These are phyloP conservation scores for Wickerhamiella nectarea DNA, from an alignment of 805 yeast genomes.

Conservation along the genomic window DNA sequence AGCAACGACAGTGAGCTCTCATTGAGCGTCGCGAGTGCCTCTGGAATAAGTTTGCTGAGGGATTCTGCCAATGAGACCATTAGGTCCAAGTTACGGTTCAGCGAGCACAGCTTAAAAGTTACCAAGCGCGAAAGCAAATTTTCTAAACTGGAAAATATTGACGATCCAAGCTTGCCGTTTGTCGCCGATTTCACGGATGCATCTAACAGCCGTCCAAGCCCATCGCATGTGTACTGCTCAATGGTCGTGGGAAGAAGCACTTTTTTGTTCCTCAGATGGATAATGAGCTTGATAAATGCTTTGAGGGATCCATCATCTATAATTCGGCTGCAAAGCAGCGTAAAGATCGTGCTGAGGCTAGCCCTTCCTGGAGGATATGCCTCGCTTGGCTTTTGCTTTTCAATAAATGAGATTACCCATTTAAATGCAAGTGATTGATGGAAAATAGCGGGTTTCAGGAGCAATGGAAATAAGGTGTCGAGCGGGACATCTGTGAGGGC, in stretches of 20 bases:
- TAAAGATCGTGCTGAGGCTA: background rate
- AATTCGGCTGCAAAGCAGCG: background rate
- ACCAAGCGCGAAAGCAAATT: background rate
- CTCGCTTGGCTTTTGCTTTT: background rate
- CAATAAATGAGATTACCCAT: background rate
- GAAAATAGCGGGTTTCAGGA: background rate
- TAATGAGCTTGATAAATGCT: background rate
- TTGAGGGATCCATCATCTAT: background rate
- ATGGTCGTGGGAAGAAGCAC: background rate
- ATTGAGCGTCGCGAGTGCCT: background rate
- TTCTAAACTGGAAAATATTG: background rate
- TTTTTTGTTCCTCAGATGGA: background rate
- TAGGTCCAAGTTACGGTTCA: background rate
- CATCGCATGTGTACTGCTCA: background rate
- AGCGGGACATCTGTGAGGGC: background rate
- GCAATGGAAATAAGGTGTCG: background rate
- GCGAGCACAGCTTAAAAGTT: background rate
- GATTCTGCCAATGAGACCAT: background rate
- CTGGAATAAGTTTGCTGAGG: background rate
- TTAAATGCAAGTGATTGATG: background rate
- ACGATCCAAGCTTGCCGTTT: background rate
- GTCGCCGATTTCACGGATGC: background rate
- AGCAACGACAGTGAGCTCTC: background rate
- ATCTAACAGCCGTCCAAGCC: background rate
- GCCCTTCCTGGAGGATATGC: background rate